Percentiles rank a stretch among this genome's conserved stretches.
Conservation (phyloP, 495 filamentous ascomycete genomes). For the Penicillium maclennaniae region DNA sequence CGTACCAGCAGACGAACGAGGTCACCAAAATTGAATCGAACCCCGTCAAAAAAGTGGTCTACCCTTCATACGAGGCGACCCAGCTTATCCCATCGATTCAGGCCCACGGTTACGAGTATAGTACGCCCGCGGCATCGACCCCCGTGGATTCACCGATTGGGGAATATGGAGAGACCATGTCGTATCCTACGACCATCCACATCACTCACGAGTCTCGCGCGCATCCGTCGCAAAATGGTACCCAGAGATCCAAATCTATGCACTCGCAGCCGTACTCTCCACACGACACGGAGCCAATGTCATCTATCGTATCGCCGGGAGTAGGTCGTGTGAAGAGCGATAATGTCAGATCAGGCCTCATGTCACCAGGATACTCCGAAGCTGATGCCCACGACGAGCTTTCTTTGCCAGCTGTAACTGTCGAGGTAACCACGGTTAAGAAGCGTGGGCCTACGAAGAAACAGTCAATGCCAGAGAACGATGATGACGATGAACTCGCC, state of each 20-base stretch:
- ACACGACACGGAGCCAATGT: constrained; percentile 43
- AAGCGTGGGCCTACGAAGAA: constrained; percentile 37
- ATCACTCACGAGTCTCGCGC: constrained; percentile 1
- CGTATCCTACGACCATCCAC: constrained; percentile 6
- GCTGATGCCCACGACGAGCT: constrained; percentile 30
- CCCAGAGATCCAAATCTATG: constrained; percentile 25
- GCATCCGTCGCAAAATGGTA: constrained; percentile 13
- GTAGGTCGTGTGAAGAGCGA: constrained; percentile 27
- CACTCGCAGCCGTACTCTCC: constrained; percentile 29
- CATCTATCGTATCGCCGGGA: constrained; percentile 27
- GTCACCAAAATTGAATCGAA: background rate
- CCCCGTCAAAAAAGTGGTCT: background rate
- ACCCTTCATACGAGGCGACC: constrained; percentile 3
- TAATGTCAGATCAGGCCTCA: constrained; percentile 4
- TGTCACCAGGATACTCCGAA: constrained; percentile 18
- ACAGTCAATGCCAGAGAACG: constrained; percentile 17
- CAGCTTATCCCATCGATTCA: constrained; percentile 4
- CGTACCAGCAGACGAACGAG: constrained; percentile 1
- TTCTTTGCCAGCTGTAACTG: constrained; percentile 15
- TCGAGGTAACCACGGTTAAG: constrained; percentile 23
- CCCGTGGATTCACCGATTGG: constrained; percentile 3
- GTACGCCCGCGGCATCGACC: constrained; percentile 4
- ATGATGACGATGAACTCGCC: constrained; percentile 35
- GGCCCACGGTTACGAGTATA: constrained; percentile 10
- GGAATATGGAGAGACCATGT: background rate